Evolutionary conservation across 305 asterid genomes (phyloP).

Genomic region (Fraxinus angustifolia): DNA sequence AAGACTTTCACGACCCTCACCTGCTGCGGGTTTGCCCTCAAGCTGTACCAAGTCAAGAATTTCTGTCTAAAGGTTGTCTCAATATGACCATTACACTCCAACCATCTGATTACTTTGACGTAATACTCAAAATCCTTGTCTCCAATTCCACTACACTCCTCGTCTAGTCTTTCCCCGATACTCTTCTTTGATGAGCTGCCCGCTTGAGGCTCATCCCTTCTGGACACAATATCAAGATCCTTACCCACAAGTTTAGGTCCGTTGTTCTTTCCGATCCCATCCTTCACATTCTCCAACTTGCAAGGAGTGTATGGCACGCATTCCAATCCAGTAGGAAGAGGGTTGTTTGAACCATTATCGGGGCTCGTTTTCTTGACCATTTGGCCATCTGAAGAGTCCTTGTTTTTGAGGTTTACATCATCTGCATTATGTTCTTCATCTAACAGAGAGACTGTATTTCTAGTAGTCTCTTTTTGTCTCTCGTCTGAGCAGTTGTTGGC

Average conservation of each 20-base stretch:
- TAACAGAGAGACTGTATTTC: constrained; percentile 19
- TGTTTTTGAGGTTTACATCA: constrained; percentile 31
- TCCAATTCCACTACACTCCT: constrained; percentile 40
- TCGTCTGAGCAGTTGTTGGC: constrained; percentile 22
- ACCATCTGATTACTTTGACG: constrained; percentile 59
- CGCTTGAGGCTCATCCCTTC: constrained; percentile 49
- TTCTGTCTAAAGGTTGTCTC: constrained; percentile 62
- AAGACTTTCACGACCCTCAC: constrained; percentile 54
- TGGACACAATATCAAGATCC: constrained; percentile 33
- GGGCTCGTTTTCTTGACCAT: constrained; percentile 42
- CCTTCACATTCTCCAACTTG: constrained; percentile 57
- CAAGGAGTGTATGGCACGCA: constrained; percentile 66
- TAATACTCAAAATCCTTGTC: constrained; percentile 70
- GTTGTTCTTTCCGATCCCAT: constrained; percentile 34
- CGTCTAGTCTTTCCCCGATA: constrained; percentile 35
- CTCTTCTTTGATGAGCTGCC: constrained; percentile 75
- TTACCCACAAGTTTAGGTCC: constrained; percentile 31
- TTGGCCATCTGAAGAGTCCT: constrained; percentile 33
- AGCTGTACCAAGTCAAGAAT: constrained; percentile 80
- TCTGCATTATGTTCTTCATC: constrained; percentile 34
- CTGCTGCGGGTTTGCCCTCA: constrained; percentile 69
- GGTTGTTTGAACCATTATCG: constrained; percentile 46
- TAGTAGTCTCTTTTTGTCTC: constrained; percentile 30
- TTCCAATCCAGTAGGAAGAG: constrained; percentile 42
- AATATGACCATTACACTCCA: constrained; percentile 71